A percentile compares a stretch with the other conserved stretches of the same genome.
Conservation (phyloP, 352 stramenopile genomes). For the Phytophthora pisi region DNA sequence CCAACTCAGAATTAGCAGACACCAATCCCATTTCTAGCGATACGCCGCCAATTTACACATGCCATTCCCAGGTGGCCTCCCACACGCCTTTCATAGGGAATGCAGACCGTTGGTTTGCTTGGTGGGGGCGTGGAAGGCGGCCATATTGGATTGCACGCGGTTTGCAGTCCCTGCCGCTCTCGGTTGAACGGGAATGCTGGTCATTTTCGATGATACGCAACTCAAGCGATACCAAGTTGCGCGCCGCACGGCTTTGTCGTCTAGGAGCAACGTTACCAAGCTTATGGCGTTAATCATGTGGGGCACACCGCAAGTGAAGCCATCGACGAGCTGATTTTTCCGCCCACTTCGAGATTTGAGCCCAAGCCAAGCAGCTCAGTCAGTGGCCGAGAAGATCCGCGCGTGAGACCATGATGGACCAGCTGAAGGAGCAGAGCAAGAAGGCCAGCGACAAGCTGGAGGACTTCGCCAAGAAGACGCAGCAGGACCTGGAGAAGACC, state of each 20-base stretch:
- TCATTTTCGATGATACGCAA: constrained; percentile 1
- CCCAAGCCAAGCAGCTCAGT: background rate
- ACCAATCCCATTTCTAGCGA: too few relatives aligned
- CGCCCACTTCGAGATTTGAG: constrained; percentile 23
- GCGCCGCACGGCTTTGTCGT: background rate
- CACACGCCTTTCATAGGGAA: background rate
- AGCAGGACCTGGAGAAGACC: constrained; percentile 36
- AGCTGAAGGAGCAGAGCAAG: constrained; percentile 52
- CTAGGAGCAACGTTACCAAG: background rate
- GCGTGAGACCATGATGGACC: constrained; percentile 42
- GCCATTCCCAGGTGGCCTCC: background rate
- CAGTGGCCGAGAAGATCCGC: constrained; percentile 7
- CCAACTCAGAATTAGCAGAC: too few relatives aligned
- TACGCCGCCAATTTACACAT: background rate
- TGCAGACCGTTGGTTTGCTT: background rate
- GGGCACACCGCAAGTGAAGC: constrained; percentile 1
- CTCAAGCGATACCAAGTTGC: background rate
- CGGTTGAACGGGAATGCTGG: background rate
- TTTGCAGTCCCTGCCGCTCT: background rate
- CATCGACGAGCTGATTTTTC: constrained; percentile 14
- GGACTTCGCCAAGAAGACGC: constrained; percentile 33
- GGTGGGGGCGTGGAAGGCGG: background rate
- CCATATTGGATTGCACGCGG: background rate
- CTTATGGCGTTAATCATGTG: background rate
- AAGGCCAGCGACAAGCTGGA: constrained; percentile 43